A percentile compares a stretch with the other conserved stretches of the same genome.
These are phyloP conservation scores for Cardamine occulta DNA, from an alignment of 345 rosid genomes.

Conservation along the genomic window DNA sequence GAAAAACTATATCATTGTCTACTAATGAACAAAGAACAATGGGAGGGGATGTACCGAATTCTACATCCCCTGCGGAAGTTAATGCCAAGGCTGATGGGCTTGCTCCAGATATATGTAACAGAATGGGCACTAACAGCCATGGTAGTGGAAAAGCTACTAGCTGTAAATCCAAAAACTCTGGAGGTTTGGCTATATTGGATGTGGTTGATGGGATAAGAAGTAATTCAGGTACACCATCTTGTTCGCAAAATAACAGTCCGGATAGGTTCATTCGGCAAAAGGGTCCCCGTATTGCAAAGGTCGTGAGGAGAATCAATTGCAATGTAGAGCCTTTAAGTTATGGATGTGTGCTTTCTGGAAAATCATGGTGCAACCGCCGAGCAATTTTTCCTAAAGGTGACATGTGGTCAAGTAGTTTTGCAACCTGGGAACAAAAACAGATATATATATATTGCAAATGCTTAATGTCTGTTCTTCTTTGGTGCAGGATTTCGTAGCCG, in stretches of 20 bases:
- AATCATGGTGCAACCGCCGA: slow-evolving; percentile 82
- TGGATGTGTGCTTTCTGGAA: slow-evolving; percentile 82
- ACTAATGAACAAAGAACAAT: slow-evolving; percentile 44
- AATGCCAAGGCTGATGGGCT: slow-evolving; percentile 43
- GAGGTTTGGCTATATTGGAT: slow-evolving; percentile 46
- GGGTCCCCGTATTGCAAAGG: slow-evolving; percentile 99
- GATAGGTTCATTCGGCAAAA: slow-evolving; percentile 80
- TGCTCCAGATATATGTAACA: slow-evolving; percentile 43
- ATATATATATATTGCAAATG: not conserved
- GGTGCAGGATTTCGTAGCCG: slow-evolving; percentile 94
- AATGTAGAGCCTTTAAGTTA: slow-evolving; percentile 78
- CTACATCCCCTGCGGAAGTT: slow-evolving; percentile 43
- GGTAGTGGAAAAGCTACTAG: slow-evolving; percentile 41
- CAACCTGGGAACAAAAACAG: slow-evolving; percentile 22
- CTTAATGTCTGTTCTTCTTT: slow-evolving; percentile 23
- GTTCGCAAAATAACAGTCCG: slow-evolving; percentile 67
- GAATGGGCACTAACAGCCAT: slow-evolving; percentile 37
- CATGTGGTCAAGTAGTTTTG: slow-evolving; percentile 11
- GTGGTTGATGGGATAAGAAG: slow-evolving; percentile 49
- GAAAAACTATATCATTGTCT: slow-evolving; percentile 42
- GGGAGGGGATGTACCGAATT: slow-evolving; percentile 39
- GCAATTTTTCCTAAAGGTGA: slow-evolving; percentile 93
- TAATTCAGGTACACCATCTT: slow-evolving; percentile 54
- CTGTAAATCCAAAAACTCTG: slow-evolving; percentile 54
- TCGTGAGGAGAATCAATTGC: slow-evolving; percentile 94